phyloP scores from a whole-genome alignment of 352 stramenopile genomes.

The Plasmopara halstedii region DNA sequence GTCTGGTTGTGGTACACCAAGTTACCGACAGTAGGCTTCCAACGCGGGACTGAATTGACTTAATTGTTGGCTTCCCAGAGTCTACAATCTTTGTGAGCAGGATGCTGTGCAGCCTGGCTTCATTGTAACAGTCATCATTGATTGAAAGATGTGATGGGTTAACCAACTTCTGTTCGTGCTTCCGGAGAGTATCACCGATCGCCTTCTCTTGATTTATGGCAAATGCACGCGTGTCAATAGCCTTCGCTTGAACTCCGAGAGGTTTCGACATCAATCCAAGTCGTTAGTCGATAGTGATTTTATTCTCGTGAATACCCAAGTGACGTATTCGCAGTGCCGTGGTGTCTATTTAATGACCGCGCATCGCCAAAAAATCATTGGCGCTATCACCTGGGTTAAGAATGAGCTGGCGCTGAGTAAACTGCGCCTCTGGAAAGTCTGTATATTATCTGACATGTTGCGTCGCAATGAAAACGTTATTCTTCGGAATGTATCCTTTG shows the following conservation, averaged over 20 bases:
- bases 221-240: not conserved
- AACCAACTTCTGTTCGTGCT: not conserved
- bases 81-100: not conserved
- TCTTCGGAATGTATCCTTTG: no score
- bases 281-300: no score
- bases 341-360: no score
- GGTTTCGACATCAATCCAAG: no score
- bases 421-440: not conserved
- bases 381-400: no score
- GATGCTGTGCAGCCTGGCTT: not conserved
- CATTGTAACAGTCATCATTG: not conserved
- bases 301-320: no score
- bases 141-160: not conserved
- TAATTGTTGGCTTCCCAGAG: not conserved
- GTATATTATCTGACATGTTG: not conserved
- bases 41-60: not conserved
- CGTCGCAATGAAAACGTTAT: not conserved
- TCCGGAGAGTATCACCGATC: no score
- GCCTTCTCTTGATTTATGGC: no score
- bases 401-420: not conserved
- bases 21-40: not conserved
- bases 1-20: not conserved
- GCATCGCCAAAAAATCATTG: no score
- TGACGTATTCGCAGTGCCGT: no score
- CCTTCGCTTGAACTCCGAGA: not conserved